phyloP scores from a whole-genome alignment of 352 stramenopile species.

The Pythium monospermum region DNA sequence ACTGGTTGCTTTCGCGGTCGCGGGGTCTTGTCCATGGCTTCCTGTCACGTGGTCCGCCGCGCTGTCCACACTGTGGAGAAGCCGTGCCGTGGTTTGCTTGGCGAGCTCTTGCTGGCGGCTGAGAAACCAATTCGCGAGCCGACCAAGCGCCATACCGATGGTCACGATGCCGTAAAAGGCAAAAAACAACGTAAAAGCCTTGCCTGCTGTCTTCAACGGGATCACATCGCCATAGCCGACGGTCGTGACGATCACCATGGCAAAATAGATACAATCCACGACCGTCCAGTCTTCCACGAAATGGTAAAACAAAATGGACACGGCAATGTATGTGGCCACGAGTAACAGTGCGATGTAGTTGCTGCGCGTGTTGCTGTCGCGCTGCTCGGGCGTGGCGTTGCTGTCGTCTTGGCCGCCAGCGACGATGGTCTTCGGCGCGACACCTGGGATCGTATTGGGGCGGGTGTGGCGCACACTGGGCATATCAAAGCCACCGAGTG shows the following conservation, averaged over 20 bases:
- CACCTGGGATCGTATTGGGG: slow-evolving; percentile 9
- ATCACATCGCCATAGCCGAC: slow-evolving; percentile 85
- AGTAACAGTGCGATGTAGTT: slow-evolving; percentile 44
- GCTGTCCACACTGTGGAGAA: slow-evolving; percentile 43
- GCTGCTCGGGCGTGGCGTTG: neutral
- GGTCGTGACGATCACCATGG: slow-evolving; percentile 90
- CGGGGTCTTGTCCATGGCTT: neutral
- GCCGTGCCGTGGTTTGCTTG: slow-evolving; percentile 46
- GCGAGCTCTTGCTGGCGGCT: slow-evolving; percentile 48
- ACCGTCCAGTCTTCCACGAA: slow-evolving; percentile 49
- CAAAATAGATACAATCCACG: slow-evolving; percentile 89
- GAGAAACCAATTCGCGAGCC: slow-evolving; percentile 49
- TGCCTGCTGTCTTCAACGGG: slow-evolving; percentile 45
- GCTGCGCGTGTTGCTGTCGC: neutral
- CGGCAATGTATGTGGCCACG: slow-evolving; percentile 51
- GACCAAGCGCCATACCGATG: slow-evolving; percentile 58
- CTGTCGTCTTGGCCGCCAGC: slow-evolving; percentile 7
- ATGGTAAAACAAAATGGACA: slow-evolving; percentile 54
- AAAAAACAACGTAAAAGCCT: slow-evolving; percentile 87
- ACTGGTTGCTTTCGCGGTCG: slow-evolving; percentile 18
- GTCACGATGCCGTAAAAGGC: slow-evolving; percentile 68
- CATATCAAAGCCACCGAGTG: slow-evolving; percentile 14
- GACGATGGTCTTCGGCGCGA: slow-evolving; percentile 21
- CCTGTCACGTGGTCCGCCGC: slow-evolving; percentile 22
- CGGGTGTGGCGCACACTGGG: slow-evolving; percentile 1